Base-by-base conservation (phyloP, 2,329 filamentous ascomycete species). In the Fusarium subtropicale region DNA sequence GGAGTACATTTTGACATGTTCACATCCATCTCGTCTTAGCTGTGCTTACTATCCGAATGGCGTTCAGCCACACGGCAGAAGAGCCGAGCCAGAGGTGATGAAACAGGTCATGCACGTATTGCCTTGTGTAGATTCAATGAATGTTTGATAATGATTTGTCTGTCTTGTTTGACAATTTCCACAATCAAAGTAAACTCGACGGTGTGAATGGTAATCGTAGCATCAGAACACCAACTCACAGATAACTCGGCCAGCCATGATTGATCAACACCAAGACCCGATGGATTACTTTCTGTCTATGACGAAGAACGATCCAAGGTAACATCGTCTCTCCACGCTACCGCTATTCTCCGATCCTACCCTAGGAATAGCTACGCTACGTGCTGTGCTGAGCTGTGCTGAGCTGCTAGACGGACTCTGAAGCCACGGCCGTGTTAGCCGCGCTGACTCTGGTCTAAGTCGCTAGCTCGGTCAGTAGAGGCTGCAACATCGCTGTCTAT, bases 381-480 rank as follows among this genome's bases (percentile, higher is more conserved):
- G 6, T 42, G 15, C 20, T 15, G 33, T 34, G 33, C 7, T 15
- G 33, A 16, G 33, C 7, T 13, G 31, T 36, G 33, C 6, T n/a
- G 45, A 12, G 24, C 12, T 28, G 34, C 48, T 41, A 5, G 16
- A 39, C n/a, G 36, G 5, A 26, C 44, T 52, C 24, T 52, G 18
- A 28, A 62, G 61, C 42, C 52, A 53, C 44, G 51, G 60, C 60
- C 60, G 60, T 63, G 20, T 56, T 69, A 68, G 39, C 66, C 66
- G 66, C 46, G 54, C 54, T 59, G 59, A 59, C 28, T 38, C 26
- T 52, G 38, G 22, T 51, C 46, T 50, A 44, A 44, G 24, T 44
- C 26, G 24, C 24, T 63, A 55, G 48, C 24, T 15, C 10, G n/a
- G 33, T 12, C 13, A 39, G 13, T 52, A 22, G 20, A 39, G 42